Base-by-base conservation (phyloP, 208 protist species). In the Acanthamoeba castellanii region DNA sequence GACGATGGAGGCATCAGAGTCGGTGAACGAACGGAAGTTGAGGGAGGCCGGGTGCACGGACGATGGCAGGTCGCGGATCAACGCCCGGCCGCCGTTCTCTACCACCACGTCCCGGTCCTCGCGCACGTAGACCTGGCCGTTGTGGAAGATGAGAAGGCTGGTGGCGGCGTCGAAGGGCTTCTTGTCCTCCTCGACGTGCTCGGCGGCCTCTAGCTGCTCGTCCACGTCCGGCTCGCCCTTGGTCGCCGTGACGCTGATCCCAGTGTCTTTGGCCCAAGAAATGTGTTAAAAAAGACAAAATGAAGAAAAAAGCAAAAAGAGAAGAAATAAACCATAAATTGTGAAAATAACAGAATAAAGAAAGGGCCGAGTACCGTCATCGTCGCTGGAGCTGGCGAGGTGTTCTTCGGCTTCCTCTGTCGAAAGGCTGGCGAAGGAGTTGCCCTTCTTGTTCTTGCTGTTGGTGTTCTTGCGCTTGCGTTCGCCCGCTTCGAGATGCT, bases 141-240 rank as follows among this genome's bases (percentile, higher is more conserved):
- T 64, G 50, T 88, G 81, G 81, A 88, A 88, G n/a, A 88, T 27
- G 30, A 88, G 81, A 0, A 88, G 30, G 50, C 50, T 66, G 50
- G 81, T 88, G 11, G 7, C 32, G 13, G 81, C 81, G 50, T 88
- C 81, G 20, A 88, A 88, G 52, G 81, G 81, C 81, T 88, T 88
- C 47, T n/a, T 27, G 13, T 88, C 81, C 50, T 88, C 81, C 16
- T 88, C 50, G 13, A 45, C 81, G 3, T 57, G 25, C 50, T 66
- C 81, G 32, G 59, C 25, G 2, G 64, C 81, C 25, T 64, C 81
- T 37, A 11, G 32, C 22, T 81, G 20, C 30, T 81, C 37, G 16
- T 52, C 37, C 72, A 27, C 2, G 8, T 52, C 37, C 11, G 61
- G 7, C 22, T 68, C 61, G 8, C 61, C 27, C 30, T 32, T 72